Evolutionary conservation across 768 basidiomycete genomes (phyloP), one percentile per base, ranked within the genome.

Genomic region (Lactarius quietus): DNA sequence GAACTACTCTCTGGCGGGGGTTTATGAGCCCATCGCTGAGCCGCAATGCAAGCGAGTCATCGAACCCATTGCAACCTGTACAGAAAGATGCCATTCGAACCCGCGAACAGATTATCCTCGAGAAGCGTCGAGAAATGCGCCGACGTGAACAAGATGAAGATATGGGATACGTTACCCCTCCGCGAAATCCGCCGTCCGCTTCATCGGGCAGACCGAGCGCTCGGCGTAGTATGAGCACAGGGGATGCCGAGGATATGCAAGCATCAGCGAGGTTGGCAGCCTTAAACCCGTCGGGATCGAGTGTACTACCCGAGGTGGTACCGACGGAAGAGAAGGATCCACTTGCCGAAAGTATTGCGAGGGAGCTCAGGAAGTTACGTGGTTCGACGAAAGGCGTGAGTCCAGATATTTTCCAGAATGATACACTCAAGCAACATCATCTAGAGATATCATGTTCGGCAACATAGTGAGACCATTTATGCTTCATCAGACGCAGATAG

Each of bases 401-500:
- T 77, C 28, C 68, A 48, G 58, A 28, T 29, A 62, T 35, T 38
- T 61, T 29, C 61, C 18, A 4, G 20, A 63, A 61, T 56, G 60
- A 41, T 20, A 7, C 2, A 51, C 39, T 69, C 53, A 62, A 52
- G 48, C 38, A 56, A 59, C 26, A 26, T 57, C 56, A 23, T 76
- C 73, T 78, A 92, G 82, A 88, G 84, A 73, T 98, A 98, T 74
- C 88, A 86, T 36, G 81, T 98, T 53, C 86, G 88, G 31, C 88
- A 95, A 74, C 89, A 83, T 38, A 84, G 86, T 70, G 81, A 79
- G 23, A 89, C 85, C 18, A 92, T 96, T 41, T 92, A 91, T 70
- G 93, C 94, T 10, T 74, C 76, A 10, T 86, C 88, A 10, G 90
- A 88, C 33, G 76, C 77, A 14, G 89, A 93, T 71, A 84, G 84